Base-by-base conservation (phyloP, 768 basidiomycete genomes). In the Lactifluus piperatus region DNA sequence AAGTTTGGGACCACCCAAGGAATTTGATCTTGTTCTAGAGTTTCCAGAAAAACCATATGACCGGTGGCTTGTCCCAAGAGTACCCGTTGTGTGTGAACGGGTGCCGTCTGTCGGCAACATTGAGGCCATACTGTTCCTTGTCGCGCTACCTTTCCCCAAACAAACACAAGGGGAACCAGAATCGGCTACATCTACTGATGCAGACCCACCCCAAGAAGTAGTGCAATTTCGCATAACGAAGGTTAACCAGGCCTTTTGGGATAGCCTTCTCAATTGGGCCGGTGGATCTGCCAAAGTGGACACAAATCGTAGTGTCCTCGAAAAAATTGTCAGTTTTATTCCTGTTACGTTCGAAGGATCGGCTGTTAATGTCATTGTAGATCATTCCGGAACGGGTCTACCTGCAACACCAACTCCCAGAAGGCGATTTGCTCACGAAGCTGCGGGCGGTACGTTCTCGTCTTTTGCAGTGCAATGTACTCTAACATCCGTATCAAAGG, bases 11-110 rank as follows among this genome's bases (percentile, higher is more conserved):
- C 67, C 79, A 18, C 67, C 76, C 34, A 83, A 79, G 66, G 79
- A 81, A n/a, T 87, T 83, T 65, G 88, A 91, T 67, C 67, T 91
- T 1, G 80, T 90, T 24, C 66, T 91, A 52, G 86, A 88, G 66
- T 90, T 88, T 63, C 72, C 76, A 51, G 88, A 90, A 65, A 71
- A 73, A 5, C 75, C 81, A 3, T 73, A 74, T 44, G 85, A 88
- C 48, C 79, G 83, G n/a, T 85, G 81, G 80, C 64, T 86, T 6
- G 74, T 91, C 54, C 87, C 88, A 52, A 80, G 85, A 32, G 81
- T 80, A 22, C 74, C 77, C 5, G 77, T 77, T 8, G 70, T 77
- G 30, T 82, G 76, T 60, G 79, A 85, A 62, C 74, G 77, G 58
- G 62, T 58, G 45, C 68, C 36, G 62, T 65, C 51, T 9, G 13